A percentile compares a stretch with the other conserved stretches of the same genome.
Evolutionary conservation across 2,329 filamentous ascomycete species (phyloP).

Genomic region (Cordyceps cicadae): DNA sequence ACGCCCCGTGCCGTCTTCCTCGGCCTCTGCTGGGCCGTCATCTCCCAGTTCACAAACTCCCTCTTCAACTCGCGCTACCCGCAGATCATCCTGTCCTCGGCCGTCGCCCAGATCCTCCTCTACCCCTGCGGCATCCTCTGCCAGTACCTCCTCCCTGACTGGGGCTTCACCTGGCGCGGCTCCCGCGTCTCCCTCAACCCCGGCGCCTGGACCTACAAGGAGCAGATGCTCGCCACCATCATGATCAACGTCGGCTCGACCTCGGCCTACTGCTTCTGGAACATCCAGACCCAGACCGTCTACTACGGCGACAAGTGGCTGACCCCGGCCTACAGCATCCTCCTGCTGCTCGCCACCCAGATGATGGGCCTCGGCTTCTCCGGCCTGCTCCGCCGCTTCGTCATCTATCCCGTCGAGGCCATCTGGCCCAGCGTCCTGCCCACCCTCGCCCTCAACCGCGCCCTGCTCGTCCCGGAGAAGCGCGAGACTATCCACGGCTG

Average conservation of each 20-base stretch:
- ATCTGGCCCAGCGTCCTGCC: slow-evolving; percentile 20
- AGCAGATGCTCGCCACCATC: slow-evolving; percentile 32
- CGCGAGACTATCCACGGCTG: slow-evolving; percentile 31
- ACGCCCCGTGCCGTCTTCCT: slow-evolving; percentile 6
- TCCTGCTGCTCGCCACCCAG: slow-evolving; percentile 25
- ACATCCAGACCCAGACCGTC: slow-evolving; percentile 27
- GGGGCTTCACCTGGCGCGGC: slow-evolving; percentile 11
- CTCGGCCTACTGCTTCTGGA: slow-evolving; percentile 28
- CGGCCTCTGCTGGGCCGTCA: slow-evolving; percentile 7
- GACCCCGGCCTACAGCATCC: slow-evolving; percentile 23
- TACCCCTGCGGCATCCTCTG: slow-evolving; percentile 8
- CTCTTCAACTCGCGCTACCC: slow-evolving; percentile 12
- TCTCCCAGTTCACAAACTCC: slow-evolving; percentile 9
- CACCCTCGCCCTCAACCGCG: slow-evolving; percentile 14
- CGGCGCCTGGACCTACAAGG: slow-evolving; percentile 31
- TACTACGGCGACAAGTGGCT: slow-evolving; percentile 14
- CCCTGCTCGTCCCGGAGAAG: slow-evolving; percentile 23
- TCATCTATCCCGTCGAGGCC: slow-evolving; percentile 13
- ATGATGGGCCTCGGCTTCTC: slow-evolving; percentile 27
- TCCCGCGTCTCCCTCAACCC: slow-evolving; percentile 27
- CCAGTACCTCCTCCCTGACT: slow-evolving; percentile 2
- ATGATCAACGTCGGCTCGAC: slow-evolving; percentile 29
- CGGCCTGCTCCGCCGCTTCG: slow-evolving; percentile 26
- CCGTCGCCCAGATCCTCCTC: slow-evolving; percentile 5
- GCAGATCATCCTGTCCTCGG: slow-evolving; percentile 1